phyloP scores from a whole-genome alignment of 2,329 filamentous ascomycete species.

The Dothideomycetes sp. region DNA sequence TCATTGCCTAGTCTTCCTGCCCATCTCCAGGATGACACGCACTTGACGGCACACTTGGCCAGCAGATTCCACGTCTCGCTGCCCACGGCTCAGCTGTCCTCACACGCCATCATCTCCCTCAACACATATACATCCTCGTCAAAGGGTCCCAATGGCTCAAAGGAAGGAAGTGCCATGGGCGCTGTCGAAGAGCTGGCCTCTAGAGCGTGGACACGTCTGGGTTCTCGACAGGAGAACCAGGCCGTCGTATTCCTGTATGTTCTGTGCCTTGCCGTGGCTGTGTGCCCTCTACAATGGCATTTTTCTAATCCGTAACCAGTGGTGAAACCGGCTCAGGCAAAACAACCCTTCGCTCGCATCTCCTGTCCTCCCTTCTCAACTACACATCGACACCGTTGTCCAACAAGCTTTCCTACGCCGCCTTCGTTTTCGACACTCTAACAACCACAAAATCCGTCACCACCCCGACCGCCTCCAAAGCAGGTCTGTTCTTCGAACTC shows the following conservation, averaged over 20 bases:
- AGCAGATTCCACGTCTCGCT: constrained; percentile 86
- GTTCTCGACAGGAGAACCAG: constrained; percentile 85
- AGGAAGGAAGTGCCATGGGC: constrained; percentile 84
- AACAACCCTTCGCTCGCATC: constrained; percentile 83
- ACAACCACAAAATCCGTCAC: constrained; percentile 97
- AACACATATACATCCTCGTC: constrained; percentile 91
- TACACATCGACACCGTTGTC: constrained; percentile 90
- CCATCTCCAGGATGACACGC: constrained; percentile 69
- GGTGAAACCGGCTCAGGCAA: constrained; percentile 96
- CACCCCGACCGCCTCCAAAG: constrained; percentile 89
- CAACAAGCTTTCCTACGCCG: constrained; percentile 82
- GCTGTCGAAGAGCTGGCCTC: constrained; percentile 88
- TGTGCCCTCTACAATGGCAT: constrained; percentile 8
- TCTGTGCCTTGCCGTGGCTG: constrained; percentile 6
- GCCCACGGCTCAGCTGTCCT: constrained; percentile 80
- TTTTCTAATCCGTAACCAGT: constrained; percentile 38
- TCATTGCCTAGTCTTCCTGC: constrained; percentile 82
- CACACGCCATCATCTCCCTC: constrained; percentile 80
- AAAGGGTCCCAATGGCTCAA: constrained; percentile 81
- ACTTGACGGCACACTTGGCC: constrained; percentile 72
- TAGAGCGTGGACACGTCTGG: constrained; percentile 74
- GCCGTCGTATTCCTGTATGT: constrained; percentile 85
- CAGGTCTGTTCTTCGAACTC: constrained; percentile 88
- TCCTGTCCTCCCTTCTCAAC: constrained; percentile 74
- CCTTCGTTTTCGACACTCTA: constrained; percentile 90